Evolutionary conservation across 179 eudicot genomes (phyloP), one percentile per base, ranked within the genome.

Genomic region (Spergularia azorica): DNA sequence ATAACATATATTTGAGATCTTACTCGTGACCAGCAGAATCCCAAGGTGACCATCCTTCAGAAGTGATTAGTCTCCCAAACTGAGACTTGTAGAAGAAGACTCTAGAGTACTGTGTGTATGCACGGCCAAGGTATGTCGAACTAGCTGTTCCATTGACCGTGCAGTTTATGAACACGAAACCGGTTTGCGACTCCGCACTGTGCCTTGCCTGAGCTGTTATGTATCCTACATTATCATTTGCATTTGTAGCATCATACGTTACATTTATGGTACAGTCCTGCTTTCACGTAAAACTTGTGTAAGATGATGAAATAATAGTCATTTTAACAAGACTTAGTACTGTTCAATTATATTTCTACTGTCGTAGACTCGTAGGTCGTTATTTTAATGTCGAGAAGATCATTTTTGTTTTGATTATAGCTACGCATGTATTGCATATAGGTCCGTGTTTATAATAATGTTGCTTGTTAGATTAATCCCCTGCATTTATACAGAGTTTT

Each of bases 121-220:
- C 80, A 52, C 80, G 70, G 3, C 75, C 80, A 63, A 71, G 80
- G 61, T 77, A 69, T 5, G 58, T 54, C 6, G 50, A 51, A 63
- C 38, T 26, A 48, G 56, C 36, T 5, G 52, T 70, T 18, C 75
- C 69, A 3, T 62, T 9, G 16, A 77, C 21, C 13, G 5, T 2
- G 54, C 80, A 77, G 2, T 50, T 58, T 70, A 57, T 59, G 48
- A 77, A 77, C 61, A 68, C 80, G 55, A 77, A 77, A 17, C 80
- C 80, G 46, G 21, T 68, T 20, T 3, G 6, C 17, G 75, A 59
- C 6, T 6, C 46, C 52, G 48, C 15, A 77, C 17, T 1, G 1
- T 70, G 67, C 16, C 80, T 70, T 36, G 74, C 80, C 39, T 77
- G 74, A 39, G 75, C 74, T 36, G 80, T 77, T 58, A 77, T 77